Conservation (phyloP, 495 filamentous ascomycete species). For the Hyaloscypha bicolor region DNA sequence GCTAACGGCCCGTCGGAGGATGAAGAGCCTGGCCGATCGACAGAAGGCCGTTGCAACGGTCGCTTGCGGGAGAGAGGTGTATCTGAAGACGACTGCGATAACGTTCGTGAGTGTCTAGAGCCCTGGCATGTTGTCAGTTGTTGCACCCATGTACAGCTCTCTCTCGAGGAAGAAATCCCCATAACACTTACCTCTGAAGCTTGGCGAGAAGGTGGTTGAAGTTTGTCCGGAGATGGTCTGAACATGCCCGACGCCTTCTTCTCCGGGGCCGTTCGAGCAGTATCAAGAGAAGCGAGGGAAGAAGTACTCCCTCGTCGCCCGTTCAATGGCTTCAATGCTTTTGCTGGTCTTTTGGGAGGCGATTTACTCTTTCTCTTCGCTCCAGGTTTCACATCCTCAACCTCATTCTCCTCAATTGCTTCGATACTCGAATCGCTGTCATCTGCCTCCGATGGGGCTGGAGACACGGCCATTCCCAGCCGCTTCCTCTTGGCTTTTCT, state of each 20-base stretch:
- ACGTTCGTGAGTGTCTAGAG: neutral
- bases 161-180: no score
- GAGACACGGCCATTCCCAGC: neutral
- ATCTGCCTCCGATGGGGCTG: constrained; percentile 4
- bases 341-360: neutral
- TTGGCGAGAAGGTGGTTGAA: neutral
- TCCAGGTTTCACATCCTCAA: constrained; percentile 6
- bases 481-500: constrained; percentile 45
- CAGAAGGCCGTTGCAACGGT: neutral
- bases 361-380: neutral
- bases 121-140: neutral
- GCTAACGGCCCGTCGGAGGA: neutral
- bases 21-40: neutral
- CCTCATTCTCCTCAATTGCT: constrained; percentile 14
- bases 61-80: neutral
- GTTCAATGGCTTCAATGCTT: neutral
- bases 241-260: neutral
- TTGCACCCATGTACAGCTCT: neutral
- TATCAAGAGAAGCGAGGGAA: neutral
- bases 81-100: constrained; percentile 13
- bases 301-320: neutral
- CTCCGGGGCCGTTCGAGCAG: neutral
- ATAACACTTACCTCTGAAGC: neutral
- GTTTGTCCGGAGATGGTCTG: neutral
- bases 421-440: constrained; percentile 26